Evolutionary conservation across 108 stramenopile genomes (phyloP).

Genomic region (Seminavis robusta): DNA sequence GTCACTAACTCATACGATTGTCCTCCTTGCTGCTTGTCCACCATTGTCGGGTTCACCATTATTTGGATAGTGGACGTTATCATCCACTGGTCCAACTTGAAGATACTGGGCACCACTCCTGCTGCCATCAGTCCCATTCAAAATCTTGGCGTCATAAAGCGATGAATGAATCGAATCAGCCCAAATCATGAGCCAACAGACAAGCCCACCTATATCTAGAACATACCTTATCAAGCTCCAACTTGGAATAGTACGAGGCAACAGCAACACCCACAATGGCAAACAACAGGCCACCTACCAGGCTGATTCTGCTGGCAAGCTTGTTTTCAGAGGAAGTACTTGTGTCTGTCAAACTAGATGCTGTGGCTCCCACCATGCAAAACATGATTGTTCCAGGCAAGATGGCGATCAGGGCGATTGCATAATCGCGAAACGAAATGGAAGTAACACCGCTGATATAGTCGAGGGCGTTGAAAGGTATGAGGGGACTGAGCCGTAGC

Average conservation of each 20-base stretch:
- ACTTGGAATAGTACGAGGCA: constrained; percentile 54
- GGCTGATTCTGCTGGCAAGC: constrained; percentile 24
- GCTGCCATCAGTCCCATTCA: too few relatives aligned
- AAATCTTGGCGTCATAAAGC: too few relatives aligned
- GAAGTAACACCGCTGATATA: constrained; percentile 63
- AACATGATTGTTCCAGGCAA: constrained; percentile 59
- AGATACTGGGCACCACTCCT: too few relatives aligned
- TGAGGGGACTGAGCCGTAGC: constrained; percentile 60
- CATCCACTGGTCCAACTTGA: too few relatives aligned
- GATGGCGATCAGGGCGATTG: constrained; percentile 43
- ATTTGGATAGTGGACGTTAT: too few relatives aligned
- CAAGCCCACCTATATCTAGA: too few relatives aligned
- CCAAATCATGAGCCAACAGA: too few relatives aligned
- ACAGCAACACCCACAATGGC: constrained; percentile 40
- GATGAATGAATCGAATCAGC: too few relatives aligned
- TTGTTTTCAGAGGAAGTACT: constrained; percentile 14
- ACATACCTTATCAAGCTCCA: constrained; percentile 57
- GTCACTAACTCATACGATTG: too few relatives aligned
- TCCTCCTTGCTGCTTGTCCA: too few relatives aligned
- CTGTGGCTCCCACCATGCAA: constrained; percentile 59
- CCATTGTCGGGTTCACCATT: too few relatives aligned
- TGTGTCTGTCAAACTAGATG: constrained; percentile 43
- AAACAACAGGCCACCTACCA: constrained; percentile 44
- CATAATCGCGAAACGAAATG: constrained; percentile 40
- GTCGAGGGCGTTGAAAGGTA: constrained; percentile 70